Base-by-base conservation (phyloP, 768 basidiomycete species). In the Kwoniella dejecticola region DNA sequence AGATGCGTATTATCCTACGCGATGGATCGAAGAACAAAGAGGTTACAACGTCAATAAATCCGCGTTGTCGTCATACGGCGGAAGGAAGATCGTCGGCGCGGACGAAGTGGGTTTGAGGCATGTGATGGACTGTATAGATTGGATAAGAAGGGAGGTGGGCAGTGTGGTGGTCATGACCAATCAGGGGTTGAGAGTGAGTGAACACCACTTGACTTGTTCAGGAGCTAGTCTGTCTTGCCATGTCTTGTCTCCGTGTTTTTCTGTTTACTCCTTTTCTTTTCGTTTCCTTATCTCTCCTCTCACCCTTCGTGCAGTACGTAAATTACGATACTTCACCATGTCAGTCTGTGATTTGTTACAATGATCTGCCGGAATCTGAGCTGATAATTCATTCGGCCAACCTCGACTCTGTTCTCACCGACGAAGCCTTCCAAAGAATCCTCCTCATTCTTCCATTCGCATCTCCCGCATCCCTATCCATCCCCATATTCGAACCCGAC, bases 181-280 rank as follows among this genome's bases (percentile, higher is more conserved):
- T 0, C 74, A 75, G 46, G 71, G 71, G 2, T 53, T 72, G 33
- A 71, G 69, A 57, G 71, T 72, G 59, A 67, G 73, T 62, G 10
- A 26, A 17, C 12, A n/a, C n/a, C n/a, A n/a, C n/a, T n/a, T n/a
- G n/a, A n/a, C n/a, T n/a, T n/a, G n/a, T n/a, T n/a, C n/a, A n/a
- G n/a, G n/a, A n/a, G n/a, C n/a, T n/a, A n/a, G n/a, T n/a, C n/a
- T n/a, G n/a, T n/a, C n/a, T n/a, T n/a, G n/a, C n/a, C n/a, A n/a
- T n/a, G n/a, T n/a, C n/a, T n/a, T n/a, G n/a, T n/a, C n/a, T n/a
- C n/a, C n/a, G n/a, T n/a, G n/a, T n/a, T n/a, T n/a, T n/a, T n/a
- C n/a, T n/a, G n/a, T n/a, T n/a, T 7, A 36, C 15, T 36, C 33
- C 15, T 36, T 36, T 36, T 36, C 15, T 36, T 36, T 36, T 36